Evolutionary conservation across 108 stramenopile species (phyloP).

Genomic region (Nitzschia inconspicua): DNA sequence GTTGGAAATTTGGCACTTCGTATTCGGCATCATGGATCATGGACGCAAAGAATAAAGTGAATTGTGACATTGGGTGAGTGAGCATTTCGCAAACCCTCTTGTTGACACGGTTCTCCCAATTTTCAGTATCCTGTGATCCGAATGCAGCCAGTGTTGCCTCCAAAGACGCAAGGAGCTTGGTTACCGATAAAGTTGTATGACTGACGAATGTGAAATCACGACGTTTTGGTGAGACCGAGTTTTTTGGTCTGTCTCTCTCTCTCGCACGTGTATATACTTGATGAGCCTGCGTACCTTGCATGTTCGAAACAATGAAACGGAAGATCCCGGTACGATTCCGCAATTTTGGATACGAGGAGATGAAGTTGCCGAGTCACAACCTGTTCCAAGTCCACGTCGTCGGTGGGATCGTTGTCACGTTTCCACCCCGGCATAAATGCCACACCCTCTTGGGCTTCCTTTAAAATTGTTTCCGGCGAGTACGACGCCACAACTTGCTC

Average conservation of each 20-base stretch:
- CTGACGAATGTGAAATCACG: too few species aligned
- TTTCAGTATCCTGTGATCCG: too few species aligned
- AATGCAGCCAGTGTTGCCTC: too few species aligned
- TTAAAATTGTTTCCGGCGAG: neutral
- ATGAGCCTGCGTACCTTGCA: neutral
- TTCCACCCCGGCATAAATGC: neutral
- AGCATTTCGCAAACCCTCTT: too few species aligned
- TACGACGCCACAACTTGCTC: neutral
- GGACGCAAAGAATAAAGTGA: slow-evolving; percentile 3
- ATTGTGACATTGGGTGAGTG: slow-evolving; percentile 8
- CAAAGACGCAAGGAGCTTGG: too few species aligned
- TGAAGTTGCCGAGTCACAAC: neutral
- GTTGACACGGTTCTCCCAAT: too few species aligned
- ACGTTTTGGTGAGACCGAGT: too few species aligned
- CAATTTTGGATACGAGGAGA: neutral
- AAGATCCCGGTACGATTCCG: slow-evolving; percentile 4
- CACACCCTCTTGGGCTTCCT: neutral
- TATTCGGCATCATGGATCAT: neutral
- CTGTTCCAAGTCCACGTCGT: neutral
- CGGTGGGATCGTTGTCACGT: neutral
- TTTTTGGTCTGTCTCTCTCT: too few species aligned
- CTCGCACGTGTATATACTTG: too few species aligned
- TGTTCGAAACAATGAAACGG: slow-evolving; percentile 8
- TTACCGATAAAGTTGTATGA: too few species aligned
- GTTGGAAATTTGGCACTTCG: too few species aligned